Evolutionary conservation across 768 basidiomycete species (phyloP).

Genomic region (Boletus pseudopeckii): DNA sequence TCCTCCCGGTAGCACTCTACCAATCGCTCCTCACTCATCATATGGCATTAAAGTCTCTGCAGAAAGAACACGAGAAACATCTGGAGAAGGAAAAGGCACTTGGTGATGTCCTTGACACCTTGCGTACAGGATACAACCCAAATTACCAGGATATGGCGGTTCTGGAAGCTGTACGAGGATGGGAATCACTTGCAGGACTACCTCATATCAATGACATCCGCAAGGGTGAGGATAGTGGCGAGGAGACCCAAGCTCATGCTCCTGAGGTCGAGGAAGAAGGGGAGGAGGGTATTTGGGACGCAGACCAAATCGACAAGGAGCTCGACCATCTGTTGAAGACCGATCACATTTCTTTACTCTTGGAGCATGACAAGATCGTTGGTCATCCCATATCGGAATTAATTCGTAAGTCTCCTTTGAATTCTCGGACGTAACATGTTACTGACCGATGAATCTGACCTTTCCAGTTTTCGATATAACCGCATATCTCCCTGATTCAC

Average conservation of each 20-base stretch:
- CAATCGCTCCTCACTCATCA: conserved; percentile 68
- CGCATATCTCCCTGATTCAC: conserved; percentile 80
- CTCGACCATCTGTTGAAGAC: conserved; percentile 54
- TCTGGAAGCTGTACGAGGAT: conserved; percentile 92
- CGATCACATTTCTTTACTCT: conserved; percentile 71
- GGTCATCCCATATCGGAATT: conserved; percentile 45
- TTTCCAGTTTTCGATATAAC: conserved; percentile 72
- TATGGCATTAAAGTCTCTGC: conserved; percentile 72
- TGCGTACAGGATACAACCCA: conserved; percentile 89
- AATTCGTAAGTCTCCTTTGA: conserved; percentile 46
- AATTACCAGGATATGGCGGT: conserved; percentile 99
- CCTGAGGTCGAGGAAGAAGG: conserved; percentile 36
- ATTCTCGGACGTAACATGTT: neutral
- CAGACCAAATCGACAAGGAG: conserved; percentile 53
- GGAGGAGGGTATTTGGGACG: conserved; percentile 57
- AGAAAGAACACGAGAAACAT: conserved; percentile 66
- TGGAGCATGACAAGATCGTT: conserved; percentile 74
- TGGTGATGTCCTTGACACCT: conserved; percentile 75
- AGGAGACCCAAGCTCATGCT: conserved; percentile 26
- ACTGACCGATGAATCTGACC: neutral
- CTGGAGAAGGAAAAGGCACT: conserved; percentile 74
- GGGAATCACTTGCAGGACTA: conserved; percentile 70
- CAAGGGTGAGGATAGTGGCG: conserved; percentile 42
- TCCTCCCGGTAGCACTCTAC: conserved; percentile 64
- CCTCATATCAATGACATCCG: conserved; percentile 70